These are phyloP conservation scores for Chytriomyces hyalinus DNA, from an alignment of 192 early-diverging fungal species.

Conservation along the genomic window DNA sequence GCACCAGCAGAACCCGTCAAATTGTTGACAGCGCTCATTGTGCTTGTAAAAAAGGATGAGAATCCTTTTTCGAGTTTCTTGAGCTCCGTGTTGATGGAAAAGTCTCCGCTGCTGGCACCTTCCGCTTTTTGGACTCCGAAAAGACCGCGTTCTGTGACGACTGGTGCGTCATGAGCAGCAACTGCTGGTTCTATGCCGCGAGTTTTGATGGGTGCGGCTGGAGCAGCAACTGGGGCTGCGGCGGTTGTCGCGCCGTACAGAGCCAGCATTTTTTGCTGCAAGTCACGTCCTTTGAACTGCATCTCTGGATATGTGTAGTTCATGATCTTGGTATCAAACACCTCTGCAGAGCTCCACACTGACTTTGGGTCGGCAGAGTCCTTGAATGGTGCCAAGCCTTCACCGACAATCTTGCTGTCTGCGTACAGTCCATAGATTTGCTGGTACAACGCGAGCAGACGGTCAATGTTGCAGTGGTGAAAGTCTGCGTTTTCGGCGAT, in stretches of 20 bases:
- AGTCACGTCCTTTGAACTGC: neutral
- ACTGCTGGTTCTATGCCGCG: neutral
- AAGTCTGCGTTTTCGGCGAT: neutral
- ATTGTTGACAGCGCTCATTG: neutral
- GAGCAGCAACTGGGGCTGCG: neutral
- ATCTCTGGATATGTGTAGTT: slow-evolving; percentile 16
- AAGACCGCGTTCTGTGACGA: too few relatives aligned
- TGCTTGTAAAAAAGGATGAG: neutral
- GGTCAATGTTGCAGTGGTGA: slow-evolving; percentile 28
- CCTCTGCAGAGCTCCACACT: slow-evolving; percentile 1
- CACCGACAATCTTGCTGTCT: neutral
- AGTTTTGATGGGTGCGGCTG: neutral
- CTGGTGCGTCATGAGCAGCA: neutral
- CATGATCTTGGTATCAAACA: neutral
- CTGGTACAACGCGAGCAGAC: slow-evolving; percentile 24
- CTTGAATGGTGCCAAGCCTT: slow-evolving; percentile 9
- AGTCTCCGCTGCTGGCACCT: neutral
- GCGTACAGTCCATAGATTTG: neutral
- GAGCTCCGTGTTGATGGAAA: neutral
- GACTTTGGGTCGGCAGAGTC: neutral
- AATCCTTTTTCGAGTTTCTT: neutral
- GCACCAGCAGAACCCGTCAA: neutral
- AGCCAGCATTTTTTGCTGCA: slow-evolving; percentile 9
- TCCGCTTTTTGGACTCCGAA: neutral
- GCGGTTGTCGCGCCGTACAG: neutral